These are phyloP conservation scores for Amauroascus niger DNA, from an alignment of 2,329 filamentous ascomycete genomes.

Conservation along the genomic window DNA sequence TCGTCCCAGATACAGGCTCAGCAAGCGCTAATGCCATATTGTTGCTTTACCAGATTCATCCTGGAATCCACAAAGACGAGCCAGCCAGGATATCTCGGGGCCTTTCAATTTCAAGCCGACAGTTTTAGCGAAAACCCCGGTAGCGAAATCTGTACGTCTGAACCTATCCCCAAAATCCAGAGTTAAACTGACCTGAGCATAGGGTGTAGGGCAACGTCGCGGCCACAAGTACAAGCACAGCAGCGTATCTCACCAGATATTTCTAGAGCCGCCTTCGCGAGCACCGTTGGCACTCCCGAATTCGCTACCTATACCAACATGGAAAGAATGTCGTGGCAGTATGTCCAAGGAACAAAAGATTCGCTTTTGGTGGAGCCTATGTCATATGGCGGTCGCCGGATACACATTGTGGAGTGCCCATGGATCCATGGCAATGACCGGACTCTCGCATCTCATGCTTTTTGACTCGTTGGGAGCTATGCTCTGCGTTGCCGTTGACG, in stretches of 20 bases:
- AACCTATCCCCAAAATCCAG: background rate
- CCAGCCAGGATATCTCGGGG: slow-evolving; percentile 30
- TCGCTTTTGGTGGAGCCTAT: slow-evolving; percentile 78
- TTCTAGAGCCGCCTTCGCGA: slow-evolving; percentile 78
- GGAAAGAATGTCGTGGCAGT: slow-evolving; percentile 76
- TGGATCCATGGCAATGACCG: slow-evolving; percentile 81
- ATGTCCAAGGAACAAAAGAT: slow-evolving; percentile 81
- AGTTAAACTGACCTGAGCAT: slow-evolving; percentile 21
- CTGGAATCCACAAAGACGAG: slow-evolving; percentile 22
- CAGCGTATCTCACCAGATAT: slow-evolving; percentile 92
- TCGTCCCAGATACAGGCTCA: background rate
- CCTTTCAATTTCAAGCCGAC: slow-evolving; percentile 95
- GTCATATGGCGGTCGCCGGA: slow-evolving; percentile 71
- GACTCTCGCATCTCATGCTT: slow-evolving; percentile 83
- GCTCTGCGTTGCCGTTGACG: slow-evolving; percentile 83
- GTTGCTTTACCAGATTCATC: slow-evolving; percentile 20
- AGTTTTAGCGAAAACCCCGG: slow-evolving; percentile 61
- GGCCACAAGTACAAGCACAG: slow-evolving; percentile 98
- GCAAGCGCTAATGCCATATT: background rate
- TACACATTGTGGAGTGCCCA: slow-evolving; percentile 79
- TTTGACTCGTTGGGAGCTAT: slow-evolving; percentile 91
- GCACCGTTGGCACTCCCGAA: slow-evolving; percentile 82
- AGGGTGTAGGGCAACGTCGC: slow-evolving; percentile 83
- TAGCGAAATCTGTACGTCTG: slow-evolving; percentile 58
- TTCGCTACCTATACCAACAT: slow-evolving; percentile 81